Evolutionary conservation across 768 basidiomycete genomes (phyloP).

Genomic region (Gautieria morchelliformis): DNA sequence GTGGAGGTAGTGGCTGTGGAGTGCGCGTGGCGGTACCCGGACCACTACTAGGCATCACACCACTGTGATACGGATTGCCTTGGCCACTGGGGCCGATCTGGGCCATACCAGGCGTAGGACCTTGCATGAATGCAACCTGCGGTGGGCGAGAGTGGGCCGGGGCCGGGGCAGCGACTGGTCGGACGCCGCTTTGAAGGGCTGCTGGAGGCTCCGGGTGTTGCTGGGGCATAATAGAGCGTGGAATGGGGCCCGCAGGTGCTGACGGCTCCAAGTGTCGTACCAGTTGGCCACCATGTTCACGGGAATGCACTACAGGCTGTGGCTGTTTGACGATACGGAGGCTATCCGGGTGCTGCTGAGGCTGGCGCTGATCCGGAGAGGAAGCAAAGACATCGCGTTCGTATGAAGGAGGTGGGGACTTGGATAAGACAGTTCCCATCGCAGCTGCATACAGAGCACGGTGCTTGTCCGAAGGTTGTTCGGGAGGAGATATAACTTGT

Average conservation of each 20-base stretch:
- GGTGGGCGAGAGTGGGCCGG: conserved; percentile 12
- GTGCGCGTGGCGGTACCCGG: conserved; percentile 31
- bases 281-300: not conserved
- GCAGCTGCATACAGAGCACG: conserved; percentile 9
- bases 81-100: not conserved
- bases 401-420: conserved; percentile 6
- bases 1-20: conserved; percentile 69
- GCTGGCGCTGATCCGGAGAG: conserved; percentile 27
- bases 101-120: not conserved
- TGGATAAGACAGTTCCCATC: conserved; percentile 1
- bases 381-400: conserved; percentile 31
- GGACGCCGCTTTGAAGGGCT: conserved; percentile 21
- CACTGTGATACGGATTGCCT: not conserved
- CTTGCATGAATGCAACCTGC: conserved; percentile 10
- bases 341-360: conserved; percentile 6
- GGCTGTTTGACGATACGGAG: not conserved
- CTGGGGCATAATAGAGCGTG: not conserved
- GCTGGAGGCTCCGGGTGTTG: conserved; percentile 4
- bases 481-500: conserved; percentile 29
- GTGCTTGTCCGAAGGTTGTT: conserved; percentile 8
- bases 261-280: not conserved
- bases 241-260: not conserved
- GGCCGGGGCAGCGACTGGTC: conserved; percentile 23
- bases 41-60: not conserved
- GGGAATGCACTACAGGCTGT: not conserved